phyloP scores from a whole-genome alignment of 2,329 filamentous ascomycete genomes.

The Pezicula rhizophila region DNA sequence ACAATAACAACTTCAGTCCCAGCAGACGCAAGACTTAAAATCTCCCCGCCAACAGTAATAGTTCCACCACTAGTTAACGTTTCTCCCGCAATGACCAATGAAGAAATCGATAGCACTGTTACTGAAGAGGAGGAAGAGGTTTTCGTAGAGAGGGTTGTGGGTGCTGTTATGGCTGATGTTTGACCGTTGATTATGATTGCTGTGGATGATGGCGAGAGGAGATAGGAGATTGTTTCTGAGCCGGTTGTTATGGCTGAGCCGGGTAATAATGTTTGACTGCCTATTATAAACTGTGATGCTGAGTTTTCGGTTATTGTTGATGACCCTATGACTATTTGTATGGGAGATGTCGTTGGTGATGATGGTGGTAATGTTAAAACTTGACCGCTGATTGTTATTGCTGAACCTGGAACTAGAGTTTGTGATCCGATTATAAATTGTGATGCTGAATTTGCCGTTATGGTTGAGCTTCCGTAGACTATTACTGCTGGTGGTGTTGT shows the following conservation, averaged over 20 bases:
- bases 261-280: background rate
- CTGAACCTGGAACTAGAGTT: slow-evolving; percentile 9
- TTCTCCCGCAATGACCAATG: slow-evolving; percentile 17
- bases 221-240: slow-evolving; percentile 2
- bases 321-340: background rate
- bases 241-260: background rate
- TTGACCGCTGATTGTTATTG: slow-evolving; percentile 11
- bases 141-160: background rate
- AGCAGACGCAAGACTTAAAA: slow-evolving; percentile 18
- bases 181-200: slow-evolving; percentile 13
- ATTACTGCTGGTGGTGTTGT: slow-evolving; percentile 10
- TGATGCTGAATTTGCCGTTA: slow-evolving; percentile 13
- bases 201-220: slow-evolving; percentile 2
- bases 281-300: slow-evolving; percentile 1
- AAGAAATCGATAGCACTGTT: slow-evolving; percentile 5
- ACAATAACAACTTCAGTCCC: slow-evolving; percentile 18
- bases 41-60: slow-evolving; percentile 22
- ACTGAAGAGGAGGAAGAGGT: background rate
- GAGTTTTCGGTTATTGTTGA: slow-evolving; percentile 2
- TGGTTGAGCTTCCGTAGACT: slow-evolving; percentile 12
- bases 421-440: slow-evolving; percentile 14
- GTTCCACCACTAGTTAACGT: slow-evolving; percentile 21
- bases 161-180: slow-evolving; percentile 3
- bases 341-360: background rate
- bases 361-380: slow-evolving; percentile 10